Base-by-base conservation (phyloP, 495 filamentous ascomycete genomes). In the Penicillium canariense region DNA sequence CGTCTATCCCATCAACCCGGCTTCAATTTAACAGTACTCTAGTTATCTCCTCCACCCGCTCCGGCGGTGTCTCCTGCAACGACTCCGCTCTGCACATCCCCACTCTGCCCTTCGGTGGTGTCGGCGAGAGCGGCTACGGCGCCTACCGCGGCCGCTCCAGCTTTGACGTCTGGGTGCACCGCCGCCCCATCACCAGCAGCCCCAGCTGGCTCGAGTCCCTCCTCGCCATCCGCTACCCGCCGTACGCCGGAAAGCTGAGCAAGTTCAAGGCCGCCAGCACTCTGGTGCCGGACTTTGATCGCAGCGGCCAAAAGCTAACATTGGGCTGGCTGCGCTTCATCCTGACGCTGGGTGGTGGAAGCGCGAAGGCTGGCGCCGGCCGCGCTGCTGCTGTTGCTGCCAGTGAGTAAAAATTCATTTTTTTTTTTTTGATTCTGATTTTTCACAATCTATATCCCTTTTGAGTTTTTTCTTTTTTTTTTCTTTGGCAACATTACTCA, bases 101-200 rank as follows among this genome's bases (percentile, higher is more conserved):
- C 18, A 90, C 85, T 8, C 74, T 96, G 4, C 77, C 89, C 47
- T 97, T 98, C 65, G 94, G 94, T 56, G 93, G 93, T 63, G 88
- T 98, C 27, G 94, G 94, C 52, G 83, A 89, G 60, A 89, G 84
- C 53, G 93, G 94, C 51, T 78, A 81, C 60, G 94, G 94, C 48
- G 77, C 84, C 9, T 97, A 97, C 76, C 84, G 89, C 61, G 94
- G 94, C 54, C 83, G 83, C 67, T 78, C 87, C 43, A 87, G 83
- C 45, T 96, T 95, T 74, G 91, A 97, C 60, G 80, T 78, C 67
- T 98, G 96, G 76, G 85, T 74, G 30, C 88, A 97, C 74, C 79
- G 84, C 20, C 85, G 92, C 48, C 82, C 83, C 54, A 75, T 96
- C 52, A 86, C 85, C 45, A 83, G 77, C 55, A 92, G 87, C 31